phyloP scores from a whole-genome alignment of 2,329 filamentous ascomycete genomes.

The Lachnellula willkommii region DNA sequence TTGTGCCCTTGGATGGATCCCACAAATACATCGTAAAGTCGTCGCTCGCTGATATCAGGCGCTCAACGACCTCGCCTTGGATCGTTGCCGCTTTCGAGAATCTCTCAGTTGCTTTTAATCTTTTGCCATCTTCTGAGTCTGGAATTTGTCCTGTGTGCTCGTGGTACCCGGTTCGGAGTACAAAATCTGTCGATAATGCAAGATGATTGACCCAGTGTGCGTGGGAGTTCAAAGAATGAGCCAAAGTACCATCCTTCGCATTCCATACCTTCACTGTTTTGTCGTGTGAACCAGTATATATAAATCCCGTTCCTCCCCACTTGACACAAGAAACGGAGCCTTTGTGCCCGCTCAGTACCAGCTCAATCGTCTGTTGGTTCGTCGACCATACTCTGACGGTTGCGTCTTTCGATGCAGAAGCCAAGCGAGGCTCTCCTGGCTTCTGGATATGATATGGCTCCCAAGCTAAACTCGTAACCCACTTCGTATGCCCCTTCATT shows the following conservation, averaged over 20 bases:
- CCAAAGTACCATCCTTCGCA: constrained; percentile 67
- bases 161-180: constrained; percentile 76
- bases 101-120: constrained; percentile 68
- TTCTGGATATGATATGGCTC: constrained; percentile 85
- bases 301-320: constrained; percentile 85
- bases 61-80: constrained; percentile 71
- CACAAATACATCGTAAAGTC: constrained; percentile 97
- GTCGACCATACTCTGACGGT: constrained; percentile 86
- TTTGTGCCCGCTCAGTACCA: constrained; percentile 83
- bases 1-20: constrained; percentile 73
- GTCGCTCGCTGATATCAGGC: constrained; percentile 84
- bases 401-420: constrained; percentile 82
- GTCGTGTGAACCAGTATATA: constrained; percentile 84
- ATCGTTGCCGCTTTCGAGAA: constrained; percentile 82
- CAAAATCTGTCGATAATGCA: constrained; percentile 88
- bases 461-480: constrained; percentile 84
- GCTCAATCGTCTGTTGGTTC: constrained; percentile 70
- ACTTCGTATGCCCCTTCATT: constrained; percentile 82
- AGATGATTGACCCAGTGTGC: constrained; percentile 96
- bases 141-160: constrained; percentile 75
- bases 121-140: constrained; percentile 61
- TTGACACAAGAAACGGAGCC: constrained; percentile 82
- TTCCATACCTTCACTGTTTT: constrained; percentile 93
- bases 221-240: constrained; percentile 75
- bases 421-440: constrained; percentile 68